Evolutionary conservation across 176 grass and related monocot genomes (phyloP).

Genomic region (Chrysopogon serrulatus): DNA sequence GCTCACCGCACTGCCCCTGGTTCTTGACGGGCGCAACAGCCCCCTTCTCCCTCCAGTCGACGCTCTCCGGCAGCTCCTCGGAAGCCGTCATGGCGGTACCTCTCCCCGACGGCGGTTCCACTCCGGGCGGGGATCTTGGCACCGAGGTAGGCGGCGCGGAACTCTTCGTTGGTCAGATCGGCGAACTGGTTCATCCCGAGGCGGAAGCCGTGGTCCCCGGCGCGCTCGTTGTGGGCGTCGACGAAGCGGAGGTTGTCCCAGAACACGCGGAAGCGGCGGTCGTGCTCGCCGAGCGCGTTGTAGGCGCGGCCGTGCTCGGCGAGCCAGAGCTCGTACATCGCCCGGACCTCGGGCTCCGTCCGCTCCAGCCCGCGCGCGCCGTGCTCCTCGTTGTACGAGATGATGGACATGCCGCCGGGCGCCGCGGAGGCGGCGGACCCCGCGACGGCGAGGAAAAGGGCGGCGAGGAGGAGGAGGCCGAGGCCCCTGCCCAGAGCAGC

Average conservation of each 20-base stretch:
- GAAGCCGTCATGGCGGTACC: conserved; percentile 16
- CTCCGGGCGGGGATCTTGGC: background rate
- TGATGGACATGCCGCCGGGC: conserved; percentile 70
- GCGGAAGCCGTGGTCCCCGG: conserved; percentile 19
- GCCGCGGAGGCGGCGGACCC: background rate
- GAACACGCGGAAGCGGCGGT: conserved; percentile 59
- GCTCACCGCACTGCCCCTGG: conserved; percentile 73
- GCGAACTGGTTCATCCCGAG: conserved; percentile 78
- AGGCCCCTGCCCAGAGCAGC: conserved; percentile 21
- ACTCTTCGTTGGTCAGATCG: conserved; percentile 79
- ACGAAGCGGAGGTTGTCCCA: conserved; percentile 83
- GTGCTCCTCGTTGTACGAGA: conserved; percentile 58
- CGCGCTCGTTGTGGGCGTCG: conserved; percentile 70
- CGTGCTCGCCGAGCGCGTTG: conserved; percentile 62
- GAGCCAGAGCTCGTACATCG: conserved; percentile 66
- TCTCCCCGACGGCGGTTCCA: background rate
- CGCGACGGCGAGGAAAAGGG: background rate
- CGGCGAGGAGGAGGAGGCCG: background rate
- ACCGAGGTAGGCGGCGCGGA: conserved; percentile 47
- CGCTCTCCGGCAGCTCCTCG: conserved; percentile 43
- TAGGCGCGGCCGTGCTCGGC: conserved; percentile 29
- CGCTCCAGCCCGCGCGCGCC: conserved; percentile 41
- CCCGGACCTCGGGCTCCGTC: conserved; percentile 45
- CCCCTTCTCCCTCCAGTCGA: conserved; percentile 79
- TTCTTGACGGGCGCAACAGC: conserved; percentile 74